phyloP scores from a whole-genome alignment of 1,139 yeast genomes.

The Dujonia santamariae region DNA sequence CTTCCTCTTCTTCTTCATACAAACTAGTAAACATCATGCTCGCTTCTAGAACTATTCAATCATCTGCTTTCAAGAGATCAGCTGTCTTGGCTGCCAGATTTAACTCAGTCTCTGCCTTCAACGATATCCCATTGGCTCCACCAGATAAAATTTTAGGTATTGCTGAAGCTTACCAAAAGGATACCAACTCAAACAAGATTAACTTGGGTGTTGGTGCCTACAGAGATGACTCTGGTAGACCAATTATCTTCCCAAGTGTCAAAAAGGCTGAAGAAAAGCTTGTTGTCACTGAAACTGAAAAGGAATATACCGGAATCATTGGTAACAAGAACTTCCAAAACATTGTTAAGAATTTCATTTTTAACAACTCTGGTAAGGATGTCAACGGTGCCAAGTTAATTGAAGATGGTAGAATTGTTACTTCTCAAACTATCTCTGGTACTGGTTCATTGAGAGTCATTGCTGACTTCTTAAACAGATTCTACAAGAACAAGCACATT shows the following conservation, averaged over 20 bases:
- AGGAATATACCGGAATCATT: conserved; percentile 56
- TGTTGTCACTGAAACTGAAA: conserved; percentile 43
- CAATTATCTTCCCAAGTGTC: conserved; percentile 47
- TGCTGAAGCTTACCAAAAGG: conserved; percentile 48
- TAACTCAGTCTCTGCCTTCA: conserved; percentile 20
- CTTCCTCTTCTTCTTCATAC: too few relatives aligned
- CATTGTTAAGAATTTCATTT: conserved; percentile 48
- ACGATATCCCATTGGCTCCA: conserved; percentile 56
- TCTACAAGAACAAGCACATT: conserved; percentile 43
- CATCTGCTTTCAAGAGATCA: conserved; percentile 7
- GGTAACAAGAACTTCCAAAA: conserved; percentile 50
- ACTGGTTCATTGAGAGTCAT: conserved; percentile 59
- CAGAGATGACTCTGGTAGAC: conserved; percentile 46
- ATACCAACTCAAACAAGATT: conserved; percentile 39
- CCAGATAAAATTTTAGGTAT: conserved; percentile 75
- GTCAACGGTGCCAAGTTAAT: conserved; percentile 46
- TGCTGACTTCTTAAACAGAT: conserved; percentile 51
- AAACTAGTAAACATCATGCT: conserved; percentile 1
- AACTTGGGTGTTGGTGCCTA: conserved; percentile 53
- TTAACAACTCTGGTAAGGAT: conserved; percentile 49
- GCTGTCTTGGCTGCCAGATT: conserved; percentile 13
- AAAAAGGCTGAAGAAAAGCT: conserved; percentile 44
- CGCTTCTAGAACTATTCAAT: conserved; percentile 4
- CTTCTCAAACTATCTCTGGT: conserved; percentile 59
- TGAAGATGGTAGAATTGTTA: conserved; percentile 46